phyloP scores from a whole-genome alignment of 257 asterid genomes.

The Solanum stenotomum region DNA sequence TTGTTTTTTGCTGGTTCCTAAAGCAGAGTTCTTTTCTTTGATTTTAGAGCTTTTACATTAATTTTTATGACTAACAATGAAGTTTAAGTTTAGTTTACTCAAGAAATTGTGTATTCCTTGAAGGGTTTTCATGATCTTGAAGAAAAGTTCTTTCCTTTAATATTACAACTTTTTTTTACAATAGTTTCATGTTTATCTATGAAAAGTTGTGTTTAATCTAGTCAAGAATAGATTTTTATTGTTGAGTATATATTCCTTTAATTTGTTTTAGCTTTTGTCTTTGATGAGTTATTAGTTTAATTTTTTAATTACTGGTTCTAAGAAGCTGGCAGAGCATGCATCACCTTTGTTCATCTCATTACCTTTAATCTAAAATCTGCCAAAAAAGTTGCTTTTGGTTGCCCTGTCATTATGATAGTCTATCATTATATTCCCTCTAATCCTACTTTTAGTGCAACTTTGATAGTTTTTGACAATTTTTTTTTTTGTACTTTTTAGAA shows the following conservation, averaged over 20 bases:
- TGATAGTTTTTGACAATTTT: neutral
- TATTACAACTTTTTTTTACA: neutral
- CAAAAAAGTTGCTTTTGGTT: conserved; percentile 2
- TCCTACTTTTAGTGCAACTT: neutral
- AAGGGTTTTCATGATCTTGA: neutral
- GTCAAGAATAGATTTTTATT: neutral
- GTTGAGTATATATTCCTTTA: neutral
- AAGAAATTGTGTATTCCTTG: neutral
- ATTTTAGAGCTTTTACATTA: neutral
- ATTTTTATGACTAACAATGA: neutral
- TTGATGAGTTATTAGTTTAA: neutral
- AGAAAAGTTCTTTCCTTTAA: neutral
- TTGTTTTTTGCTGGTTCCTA: neutral
- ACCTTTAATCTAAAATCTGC: conserved; percentile 3
- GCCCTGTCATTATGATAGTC: conserved; percentile 11
- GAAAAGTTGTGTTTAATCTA: neutral
- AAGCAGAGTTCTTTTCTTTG: neutral
- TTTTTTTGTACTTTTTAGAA: neutral
- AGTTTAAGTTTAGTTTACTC: neutral
- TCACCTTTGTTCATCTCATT: neutral
- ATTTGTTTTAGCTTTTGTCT: neutral
- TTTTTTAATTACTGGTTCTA: neutral
- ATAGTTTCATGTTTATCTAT: neutral
- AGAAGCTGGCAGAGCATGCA: neutral
- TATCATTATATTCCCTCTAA: conserved; percentile 13